Evolutionary conservation across 1,139 yeast species (phyloP), one percentile per base, ranked within the genome.

Genomic region (Lipomyces yarrowii): DNA sequence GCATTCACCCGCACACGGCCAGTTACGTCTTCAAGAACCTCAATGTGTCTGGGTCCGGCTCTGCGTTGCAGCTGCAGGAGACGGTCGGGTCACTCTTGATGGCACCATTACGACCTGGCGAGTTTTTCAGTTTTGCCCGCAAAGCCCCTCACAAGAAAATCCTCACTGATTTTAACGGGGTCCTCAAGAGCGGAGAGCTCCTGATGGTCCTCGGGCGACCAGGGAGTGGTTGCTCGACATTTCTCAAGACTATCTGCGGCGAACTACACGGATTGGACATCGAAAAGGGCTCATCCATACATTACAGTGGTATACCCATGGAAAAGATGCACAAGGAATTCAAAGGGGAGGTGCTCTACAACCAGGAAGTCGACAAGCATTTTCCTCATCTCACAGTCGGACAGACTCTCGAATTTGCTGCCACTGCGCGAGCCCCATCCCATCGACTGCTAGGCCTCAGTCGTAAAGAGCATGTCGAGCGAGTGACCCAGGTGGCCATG

Each of bases 361-460:
- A 54, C 18, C 35, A 26, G 21, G 61, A 59, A 39, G 23, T 32
- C 55, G 55, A 52, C 26, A 13, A 18, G 18, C 55, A 88, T 75
- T 87, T 88, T 79, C 91, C 93, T 1, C 88, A 87, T 71, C 77
- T 88, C 72, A 85, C 89, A 0, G 94, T 89, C 15, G 88, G 88
- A 67, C 85, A 89, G 72, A 89, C 94, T 8, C 79, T 89, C 68
- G 78, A 82, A 65, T 86, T 88, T 67, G 90, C 91, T 32, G 87
- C 91, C 4, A 77, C 81, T 56, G 77, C 87, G 74, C 83, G 88
- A 76, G 86, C 90, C 13, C 94, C 94, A 5, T 79, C 81, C 59
- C 86, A 87, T 74, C 82, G 92, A 75, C 78, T 86, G 30, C 84
- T 83, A 18, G 88, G 88, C 32, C 82, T 88, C 37, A 72, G 82